Evolutionary conservation across 495 filamentous ascomycete genomes (phyloP).

Genomic region (Cudoniella acicularis): DNA sequence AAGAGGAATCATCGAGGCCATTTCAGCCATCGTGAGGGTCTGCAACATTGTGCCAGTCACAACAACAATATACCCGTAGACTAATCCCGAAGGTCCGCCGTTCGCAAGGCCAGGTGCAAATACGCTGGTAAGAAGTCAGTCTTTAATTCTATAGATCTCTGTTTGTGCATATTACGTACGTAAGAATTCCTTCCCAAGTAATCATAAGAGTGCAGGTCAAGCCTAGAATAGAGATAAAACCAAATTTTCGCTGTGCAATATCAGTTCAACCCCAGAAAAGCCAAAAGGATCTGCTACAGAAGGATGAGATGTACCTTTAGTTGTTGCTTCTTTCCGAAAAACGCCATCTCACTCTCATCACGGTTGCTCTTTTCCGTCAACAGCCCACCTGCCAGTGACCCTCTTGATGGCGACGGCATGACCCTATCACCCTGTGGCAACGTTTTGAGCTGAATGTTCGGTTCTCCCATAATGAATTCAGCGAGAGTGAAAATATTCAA

Average conservation of each 20-base stretch:
- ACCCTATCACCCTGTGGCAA: too few relatives aligned
- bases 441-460: too few relatives aligned
- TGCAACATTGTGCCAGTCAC: constrained; percentile 44
- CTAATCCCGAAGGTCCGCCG: constrained; percentile 46
- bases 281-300: too few relatives aligned
- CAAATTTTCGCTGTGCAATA: constrained; percentile 31
- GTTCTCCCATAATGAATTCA: too few relatives aligned
- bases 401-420: too few relatives aligned
- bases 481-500: too few relatives aligned
- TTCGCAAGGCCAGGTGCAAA: constrained; percentile 20
- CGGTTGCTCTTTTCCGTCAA: too few relatives aligned
- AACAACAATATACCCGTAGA: constrained; percentile 47
- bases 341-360: background rate
- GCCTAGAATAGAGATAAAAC: constrained; percentile 43
- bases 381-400: too few relatives aligned
- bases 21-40: constrained; percentile 40
- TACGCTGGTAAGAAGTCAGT: background rate
- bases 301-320: background rate
- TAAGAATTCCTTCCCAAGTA: constrained; percentile 40
- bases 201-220: constrained; percentile 39
- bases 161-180: constrained; percentile 15
- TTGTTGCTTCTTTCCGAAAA: background rate
- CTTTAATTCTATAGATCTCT: background rate
- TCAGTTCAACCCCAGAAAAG: background rate
- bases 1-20: constrained; percentile 44